Evolutionary conservation across 768 basidiomycete genomes (phyloP), one percentile per base, ranked within the genome.

Genomic region (Lactarius pseudohatsudake): DNA sequence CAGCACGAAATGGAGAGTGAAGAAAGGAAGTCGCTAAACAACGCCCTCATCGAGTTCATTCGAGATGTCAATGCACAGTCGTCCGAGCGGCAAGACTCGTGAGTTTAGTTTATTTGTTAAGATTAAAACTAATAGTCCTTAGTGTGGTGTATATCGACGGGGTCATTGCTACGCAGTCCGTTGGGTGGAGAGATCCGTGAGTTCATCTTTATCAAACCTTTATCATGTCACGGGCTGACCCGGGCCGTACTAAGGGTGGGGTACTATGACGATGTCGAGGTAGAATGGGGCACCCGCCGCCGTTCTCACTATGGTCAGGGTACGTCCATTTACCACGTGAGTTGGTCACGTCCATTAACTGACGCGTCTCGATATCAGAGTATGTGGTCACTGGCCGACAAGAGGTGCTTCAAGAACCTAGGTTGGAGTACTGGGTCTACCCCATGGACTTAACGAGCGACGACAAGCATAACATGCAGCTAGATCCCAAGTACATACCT

Each of bases 401-500:
- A 8, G 36, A 68, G 16, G 28, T 16, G 1, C 50, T 32, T 9
- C 57, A 59, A 20, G 57, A 55, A n/a, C 57, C 69, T 3, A 43
- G 41, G 26, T 28, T 68, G 22, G 55, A 62, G 15, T 47, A 56
- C 22, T 30, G 36, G 18, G 41, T 65, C 10, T 59, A 62, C 18
- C 57, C 34, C 18, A 50, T 65, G 36, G 62, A 57, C 16, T 34
- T 68, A 1, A 41, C 61, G 4, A 50, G 60, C 36, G 69, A 68
- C 7, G 60, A 70, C 60, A 53, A 16, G 10, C 64, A 68, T 22
- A 60, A 54, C 11, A 45, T 68, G 64, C 67, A 64, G 18, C 38
- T 70, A 13, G 61, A 70, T 43, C 40, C 60, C 5, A 26, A 28
- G 13, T 53, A 65, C 40, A 57, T 70, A 41, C 66, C 69, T 2